Base-by-base conservation (phyloP, 805 yeast genomes). In the Candida endomychidarum region DNA sequence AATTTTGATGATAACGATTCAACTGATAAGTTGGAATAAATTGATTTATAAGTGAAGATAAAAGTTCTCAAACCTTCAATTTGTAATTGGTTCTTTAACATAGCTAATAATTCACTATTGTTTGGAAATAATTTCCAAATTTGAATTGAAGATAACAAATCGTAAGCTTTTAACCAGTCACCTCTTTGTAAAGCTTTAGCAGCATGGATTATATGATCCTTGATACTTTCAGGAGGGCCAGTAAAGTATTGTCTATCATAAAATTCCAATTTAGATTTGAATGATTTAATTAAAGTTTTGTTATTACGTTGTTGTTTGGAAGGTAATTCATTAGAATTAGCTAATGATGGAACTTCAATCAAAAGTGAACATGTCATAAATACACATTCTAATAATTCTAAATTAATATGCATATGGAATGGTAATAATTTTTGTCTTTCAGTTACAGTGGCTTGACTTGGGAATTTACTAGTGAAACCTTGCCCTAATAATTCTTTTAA, bases 141-240 rank as follows among this genome's bases (percentile, higher is more conserved):
- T 70, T 84, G 84, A 61, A 91, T 82, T 19, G 86, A 73, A 27
- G 77, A 72, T 53, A 93, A 77, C 57, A 86, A 75, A 37, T 79
- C 80, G 50, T 80, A 77, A 17, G 96, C 83, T 52, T 76, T 74
- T 48, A 75, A 68, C 98, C 99, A 93, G 58, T 91, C 87, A 51
- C 97, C 96, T 53, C 77, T 77, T 60, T 86, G 86, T 63, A 93
- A 78, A 22, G 87, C 80, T 65, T 82, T 82, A 29, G 97, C 95
- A 35, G 97, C 96, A 62, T 86, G 86, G 75, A 91, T 82, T 53
- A 93, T 83, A 65, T 79, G 86, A 63, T 93, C 99, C 57, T 95
- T 83, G 33, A 95, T 86, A 62, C 90, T 87, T 69, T 93, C 99
- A 40, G 98, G 96, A 34, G 99, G 99, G 31, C 98, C 99, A 48